A percentile compares a stretch with the other conserved stretches of the same genome.
Conservation (phyloP, 192 early-diverging fungal species). For the Coemansia sp. region DNA sequence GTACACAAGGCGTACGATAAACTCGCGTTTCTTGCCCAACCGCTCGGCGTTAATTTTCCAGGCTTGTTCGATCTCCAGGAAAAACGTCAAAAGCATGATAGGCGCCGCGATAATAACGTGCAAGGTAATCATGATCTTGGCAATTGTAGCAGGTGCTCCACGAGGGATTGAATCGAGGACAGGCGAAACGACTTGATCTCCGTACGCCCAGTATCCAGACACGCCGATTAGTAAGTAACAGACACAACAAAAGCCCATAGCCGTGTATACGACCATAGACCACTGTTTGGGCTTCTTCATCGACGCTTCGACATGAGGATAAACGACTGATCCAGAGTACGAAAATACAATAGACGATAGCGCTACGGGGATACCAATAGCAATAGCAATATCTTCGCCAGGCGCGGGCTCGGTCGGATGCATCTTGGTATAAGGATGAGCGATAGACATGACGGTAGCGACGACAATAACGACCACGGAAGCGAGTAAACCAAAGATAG, state of each 20-base stretch:
- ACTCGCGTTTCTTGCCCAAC: conserved; percentile 55
- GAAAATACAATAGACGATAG: conserved; percentile 74
- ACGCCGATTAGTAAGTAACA: conserved; percentile 72
- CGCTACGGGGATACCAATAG: conserved; percentile 61
- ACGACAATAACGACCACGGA: conserved; percentile 71
- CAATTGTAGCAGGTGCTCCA: conserved; percentile 60
- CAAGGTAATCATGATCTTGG: conserved; percentile 72
- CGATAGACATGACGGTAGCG: conserved; percentile 58
- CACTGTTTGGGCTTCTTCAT: conserved; percentile 75
- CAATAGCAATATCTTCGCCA: conserved; percentile 35
- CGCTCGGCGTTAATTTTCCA: conserved; percentile 54
- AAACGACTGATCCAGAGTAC: conserved; percentile 78
- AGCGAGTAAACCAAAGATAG: conserved; percentile 69
- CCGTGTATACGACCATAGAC: conserved; percentile 60
- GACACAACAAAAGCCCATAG: conserved; percentile 61
- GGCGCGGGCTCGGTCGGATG: conserved; percentile 24
- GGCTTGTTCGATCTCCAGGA: conserved; percentile 66
- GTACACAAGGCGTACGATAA: conserved; percentile 55
- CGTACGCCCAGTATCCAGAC: conserved; percentile 75
- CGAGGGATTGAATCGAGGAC: conserved; percentile 68
- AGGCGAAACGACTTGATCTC: conserved; percentile 62
- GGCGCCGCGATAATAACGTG: conserved; percentile 83
- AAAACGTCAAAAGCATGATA: conserved; percentile 71
- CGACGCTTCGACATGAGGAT: conserved; percentile 75
- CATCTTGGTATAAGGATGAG: conserved; percentile 41